Base-by-base conservation (phyloP, 805 yeast genomes). In the Ogataea siamensis region DNA sequence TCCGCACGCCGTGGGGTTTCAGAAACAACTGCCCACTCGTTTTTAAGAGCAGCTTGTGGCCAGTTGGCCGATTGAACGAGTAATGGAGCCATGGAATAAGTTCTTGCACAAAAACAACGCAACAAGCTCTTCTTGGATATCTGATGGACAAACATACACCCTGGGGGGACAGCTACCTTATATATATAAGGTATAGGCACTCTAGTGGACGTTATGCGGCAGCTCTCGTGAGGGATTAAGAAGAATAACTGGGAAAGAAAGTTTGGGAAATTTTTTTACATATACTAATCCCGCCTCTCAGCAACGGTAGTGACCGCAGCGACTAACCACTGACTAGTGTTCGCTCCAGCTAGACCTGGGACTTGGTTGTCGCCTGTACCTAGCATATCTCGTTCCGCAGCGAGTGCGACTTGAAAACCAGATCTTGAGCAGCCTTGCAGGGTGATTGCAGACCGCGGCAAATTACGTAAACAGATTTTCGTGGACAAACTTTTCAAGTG, bases 161-260 rank as follows among this genome's bases (percentile, higher is more conserved):
- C 39, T 33, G 32, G 27, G 29, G 30, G 41, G 32, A 26, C 20
- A 43, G 38, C 31, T 40, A 43, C 48, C 43, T 40, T 32, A 24
- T 17, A 2, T 10, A 13, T 13, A 20, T 21, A 43, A 40, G 50
- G 45, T 35, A 40, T 34, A 26, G 42, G 33, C 32, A 23, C 20
- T 31, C 37, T 43, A 32, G 53, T 16, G 46, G 42, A 53, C 64
- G 53, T 55, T 72, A 69, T 59, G 71, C 74, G 74, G 74, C 74
- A 69, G 74, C 74, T 69, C 74, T 64, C 74, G 74, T 69, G 28
- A 26, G 32, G 37, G n/a, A 17, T 35, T 34, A 14, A 27, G 37
- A 31, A 30, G 30, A 37, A 34, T 26, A 22, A 22, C 22, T 24
- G 34, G 40, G 29, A 25, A 31, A 16, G 24, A 29, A 29, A 18